phyloP scores from a whole-genome alignment of 1,139 yeast species.

The Kodamaea alishanica region DNA sequence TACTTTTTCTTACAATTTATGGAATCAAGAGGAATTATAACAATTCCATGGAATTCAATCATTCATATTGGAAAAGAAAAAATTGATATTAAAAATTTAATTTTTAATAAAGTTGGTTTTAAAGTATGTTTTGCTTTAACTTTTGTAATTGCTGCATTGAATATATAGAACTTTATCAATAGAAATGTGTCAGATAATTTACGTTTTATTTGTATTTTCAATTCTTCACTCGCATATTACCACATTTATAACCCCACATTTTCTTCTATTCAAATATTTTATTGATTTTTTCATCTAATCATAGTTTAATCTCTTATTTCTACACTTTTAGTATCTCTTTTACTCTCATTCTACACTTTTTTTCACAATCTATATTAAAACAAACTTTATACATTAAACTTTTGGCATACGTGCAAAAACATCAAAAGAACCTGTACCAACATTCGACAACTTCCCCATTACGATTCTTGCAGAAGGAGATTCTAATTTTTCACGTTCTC shows the following conservation, averaged over 20 bases:
- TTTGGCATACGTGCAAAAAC: conserved; percentile 65
- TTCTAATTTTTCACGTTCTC: conserved; percentile 82
- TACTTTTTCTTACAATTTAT: conserved; percentile 57
- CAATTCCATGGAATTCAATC: conserved; percentile 46
- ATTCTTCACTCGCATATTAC: not conserved
- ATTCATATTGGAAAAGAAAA: conserved; percentile 44
- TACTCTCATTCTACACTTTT: not conserved
- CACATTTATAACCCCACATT: not conserved
- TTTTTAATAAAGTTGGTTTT: conserved; percentile 63
- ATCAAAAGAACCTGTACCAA: conserved; percentile 97
- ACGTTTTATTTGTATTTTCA: no score
- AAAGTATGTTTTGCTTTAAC: conserved; percentile 57
- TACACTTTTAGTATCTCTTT: not conserved
- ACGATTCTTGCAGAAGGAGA: conserved; percentile 96
- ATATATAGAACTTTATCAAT: conserved; percentile 28
- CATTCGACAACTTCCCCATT: conserved; percentile 83
- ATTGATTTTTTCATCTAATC: not conserved
- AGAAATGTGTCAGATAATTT: not conserved
- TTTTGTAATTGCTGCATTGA: conserved; percentile 62
- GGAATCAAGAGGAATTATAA: conserved; percentile 53
- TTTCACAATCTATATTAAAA: conserved; percentile 2
- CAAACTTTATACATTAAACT: conserved; percentile 8
- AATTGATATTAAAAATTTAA: conserved; percentile 49
- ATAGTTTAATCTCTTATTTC: not conserved
- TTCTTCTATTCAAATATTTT: not conserved